A percentile compares a stretch with the other conserved stretches of the same genome.
These are phyloP conservation scores for Metschnikowia sp. DNA, from an alignment of 805 yeast species.

Conservation along the genomic window DNA sequence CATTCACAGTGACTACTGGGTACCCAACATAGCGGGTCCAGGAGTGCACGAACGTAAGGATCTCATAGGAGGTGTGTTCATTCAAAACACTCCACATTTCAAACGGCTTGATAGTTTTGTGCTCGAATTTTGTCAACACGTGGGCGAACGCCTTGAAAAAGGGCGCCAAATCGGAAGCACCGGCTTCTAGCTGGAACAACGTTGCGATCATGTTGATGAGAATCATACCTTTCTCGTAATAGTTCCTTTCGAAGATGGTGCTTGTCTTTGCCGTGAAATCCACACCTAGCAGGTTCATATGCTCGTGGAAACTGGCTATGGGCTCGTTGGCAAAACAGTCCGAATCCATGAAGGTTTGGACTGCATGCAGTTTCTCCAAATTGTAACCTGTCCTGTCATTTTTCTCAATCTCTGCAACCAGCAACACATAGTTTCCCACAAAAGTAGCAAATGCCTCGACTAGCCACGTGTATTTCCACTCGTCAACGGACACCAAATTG, in stretches of 20 bases:
- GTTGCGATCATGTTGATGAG: conserved; percentile 51
- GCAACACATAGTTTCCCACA: conserved; percentile 51
- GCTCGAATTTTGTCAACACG: conserved; percentile 34
- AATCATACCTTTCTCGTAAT: conserved; percentile 61
- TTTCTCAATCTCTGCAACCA: conserved; percentile 9
- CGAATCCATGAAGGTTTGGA: conserved; percentile 33
- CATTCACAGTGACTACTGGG: conserved; percentile 47
- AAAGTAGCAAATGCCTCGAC: conserved; percentile 79
- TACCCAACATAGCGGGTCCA: conserved; percentile 62
- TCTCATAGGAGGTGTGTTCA: conserved; percentile 35
- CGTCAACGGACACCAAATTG: conserved; percentile 60
- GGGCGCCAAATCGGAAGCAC: conserved; percentile 23
- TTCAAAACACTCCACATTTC: conserved; percentile 51
- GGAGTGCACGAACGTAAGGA: conserved; percentile 51
- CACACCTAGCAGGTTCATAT: conserved; percentile 26
- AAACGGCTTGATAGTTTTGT: conserved; percentile 42
- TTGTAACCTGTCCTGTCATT: conserved; percentile 14
- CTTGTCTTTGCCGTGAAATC: conserved; percentile 30
- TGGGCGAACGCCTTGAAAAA: conserved; percentile 33
- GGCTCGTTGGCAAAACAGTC: conserved; percentile 29
- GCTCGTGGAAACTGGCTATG: conserved; percentile 34
- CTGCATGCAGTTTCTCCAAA: conserved; percentile 11
- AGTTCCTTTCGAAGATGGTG: conserved; percentile 46
- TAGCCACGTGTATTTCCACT: conserved; percentile 69
- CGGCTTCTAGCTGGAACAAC: conserved; percentile 31